Evolutionary conservation across 495 filamentous ascomycete genomes (phyloP).

Genomic region (Aspergillus kassunensis): DNA sequence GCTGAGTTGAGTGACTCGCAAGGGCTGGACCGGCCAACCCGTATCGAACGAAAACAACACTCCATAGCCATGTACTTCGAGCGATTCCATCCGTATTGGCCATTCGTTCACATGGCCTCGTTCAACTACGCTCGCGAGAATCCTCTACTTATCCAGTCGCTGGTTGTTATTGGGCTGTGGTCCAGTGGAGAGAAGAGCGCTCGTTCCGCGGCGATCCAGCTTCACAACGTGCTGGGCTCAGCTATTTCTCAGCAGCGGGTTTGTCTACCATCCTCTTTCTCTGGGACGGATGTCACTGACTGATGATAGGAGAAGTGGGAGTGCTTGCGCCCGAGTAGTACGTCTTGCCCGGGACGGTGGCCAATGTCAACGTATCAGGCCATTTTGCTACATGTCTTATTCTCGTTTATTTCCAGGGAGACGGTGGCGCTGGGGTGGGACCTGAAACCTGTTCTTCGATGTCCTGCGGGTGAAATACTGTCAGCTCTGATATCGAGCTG

Average conservation of each 20-base stretch:
- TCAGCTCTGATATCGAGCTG: constrained; percentile 16
- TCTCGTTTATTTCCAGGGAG: constrained; percentile 6
- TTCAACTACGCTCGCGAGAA: constrained; percentile 16
- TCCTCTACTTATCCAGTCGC: constrained; percentile 20
- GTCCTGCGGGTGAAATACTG: constrained; percentile 11
- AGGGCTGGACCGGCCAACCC: too few species aligned
- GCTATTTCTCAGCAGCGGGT: constrained; percentile 21
- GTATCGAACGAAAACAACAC: background rate
- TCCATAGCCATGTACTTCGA: background rate
- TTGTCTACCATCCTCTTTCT: background rate
- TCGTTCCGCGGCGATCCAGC: constrained; percentile 9
- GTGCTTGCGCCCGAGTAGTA: background rate
- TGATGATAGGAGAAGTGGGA: constrained; percentile 10
- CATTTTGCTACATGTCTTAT: constrained; percentile 20
- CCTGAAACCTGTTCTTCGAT: constrained; percentile 9
- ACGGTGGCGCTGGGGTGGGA: constrained; percentile 8
- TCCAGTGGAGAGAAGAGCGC: constrained; percentile 8
- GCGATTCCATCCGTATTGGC: constrained; percentile 18
- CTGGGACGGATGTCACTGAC: too few species aligned
- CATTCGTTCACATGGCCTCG: constrained; percentile 20
- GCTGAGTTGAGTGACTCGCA: too few species aligned
- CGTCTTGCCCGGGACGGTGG: constrained; percentile 9
- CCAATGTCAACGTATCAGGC: constrained; percentile 22
- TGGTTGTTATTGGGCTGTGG: constrained; percentile 22
- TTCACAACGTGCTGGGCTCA: constrained; percentile 14